phyloP scores from a whole-genome alignment of 768 basidiomycete genomes.

The Tricholomella constricta region DNA sequence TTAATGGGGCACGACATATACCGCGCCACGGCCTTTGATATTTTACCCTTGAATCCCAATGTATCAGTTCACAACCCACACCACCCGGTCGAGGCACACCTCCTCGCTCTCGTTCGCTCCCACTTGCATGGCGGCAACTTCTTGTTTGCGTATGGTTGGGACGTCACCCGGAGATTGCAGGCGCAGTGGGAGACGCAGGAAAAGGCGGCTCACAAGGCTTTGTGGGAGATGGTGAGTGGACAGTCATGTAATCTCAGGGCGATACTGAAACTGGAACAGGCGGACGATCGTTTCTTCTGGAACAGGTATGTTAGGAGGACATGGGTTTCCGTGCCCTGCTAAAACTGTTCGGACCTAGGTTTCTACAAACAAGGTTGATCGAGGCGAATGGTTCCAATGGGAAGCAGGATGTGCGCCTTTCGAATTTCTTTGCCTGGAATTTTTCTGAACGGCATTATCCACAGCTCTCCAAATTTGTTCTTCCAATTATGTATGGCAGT shows the following conservation, averaged over 20 bases:
- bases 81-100: constrained; percentile 85
- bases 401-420: constrained; percentile 62
- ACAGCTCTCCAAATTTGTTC: constrained; percentile 85
- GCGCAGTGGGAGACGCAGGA: constrained; percentile 67
- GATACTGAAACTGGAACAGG: constrained; percentile 40
- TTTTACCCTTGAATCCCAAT: constrained; percentile 81
- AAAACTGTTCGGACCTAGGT: constrained; percentile 33
- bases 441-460: constrained; percentile 6
- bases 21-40: constrained; percentile 86
- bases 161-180: constrained; percentile 87
- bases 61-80: constrained; percentile 68
- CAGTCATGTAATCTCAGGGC: not conserved
- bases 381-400: constrained; percentile 45
- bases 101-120: constrained; percentile 82
- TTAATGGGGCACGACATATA: constrained; percentile 88
- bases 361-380: constrained; percentile 39
- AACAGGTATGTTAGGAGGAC: constrained; percentile 61
- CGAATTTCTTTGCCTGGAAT: not conserved
- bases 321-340: not conserved
- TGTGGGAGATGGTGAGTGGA: constrained; percentile 76
- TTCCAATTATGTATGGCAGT: constrained; percentile 96
- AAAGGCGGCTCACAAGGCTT: constrained; percentile 50
- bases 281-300: constrained; percentile 98
- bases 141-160: constrained; percentile 89
- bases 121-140: constrained; percentile 83